Conservation (phyloP, 1,139 yeast species). For the Nakaseomyces bracarensis region DNA sequence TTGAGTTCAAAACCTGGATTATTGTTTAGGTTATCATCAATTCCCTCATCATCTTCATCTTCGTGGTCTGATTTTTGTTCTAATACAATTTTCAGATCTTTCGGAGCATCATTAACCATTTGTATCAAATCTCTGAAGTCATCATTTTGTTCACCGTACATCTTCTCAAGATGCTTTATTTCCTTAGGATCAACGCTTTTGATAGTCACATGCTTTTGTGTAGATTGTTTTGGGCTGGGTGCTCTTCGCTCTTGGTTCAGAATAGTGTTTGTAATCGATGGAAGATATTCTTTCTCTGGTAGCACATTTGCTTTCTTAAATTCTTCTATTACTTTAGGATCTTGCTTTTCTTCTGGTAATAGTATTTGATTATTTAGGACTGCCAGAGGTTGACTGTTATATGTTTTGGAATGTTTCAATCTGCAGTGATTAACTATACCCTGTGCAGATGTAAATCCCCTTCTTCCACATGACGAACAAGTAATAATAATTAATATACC, state of each 20-base stretch:
- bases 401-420: slow-evolving; percentile 65
- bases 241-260: slow-evolving; percentile 16
- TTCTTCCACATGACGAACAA: slow-evolving; percentile 60
- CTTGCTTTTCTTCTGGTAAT: slow-evolving; percentile 51
- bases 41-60: slow-evolving; percentile 12
- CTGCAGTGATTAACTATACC: slow-evolving; percentile 73
- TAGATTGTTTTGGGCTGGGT: slow-evolving; percentile 11
- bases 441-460: slow-evolving; percentile 70
- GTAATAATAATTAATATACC: slow-evolving; percentile 61
- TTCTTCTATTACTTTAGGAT: slow-evolving; percentile 43
- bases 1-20: slow-evolving; percentile 8
- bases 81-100: slow-evolving; percentile 22
- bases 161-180: slow-evolving; percentile 22
- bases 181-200: slow-evolving; percentile 9
- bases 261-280: slow-evolving; percentile 26
- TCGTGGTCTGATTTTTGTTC: slow-evolving; percentile 11
- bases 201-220: slow-evolving; percentile 9
- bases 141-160: slow-evolving; percentile 21
- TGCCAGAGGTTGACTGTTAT: slow-evolving; percentile 67
- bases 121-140: slow-evolving; percentile 31
- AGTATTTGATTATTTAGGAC: slow-evolving; percentile 62
- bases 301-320: slow-evolving; percentile 36
- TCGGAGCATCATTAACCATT: slow-evolving; percentile 30
- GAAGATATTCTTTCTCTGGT: slow-evolving; percentile 31
- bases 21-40: slow-evolving; percentile 9